Percentiles rank a stretch among this genome's conserved stretches.
phyloP scores from a whole-genome alignment of 768 basidiomycete genomes.

The Pleurotus pulmonarius region DNA sequence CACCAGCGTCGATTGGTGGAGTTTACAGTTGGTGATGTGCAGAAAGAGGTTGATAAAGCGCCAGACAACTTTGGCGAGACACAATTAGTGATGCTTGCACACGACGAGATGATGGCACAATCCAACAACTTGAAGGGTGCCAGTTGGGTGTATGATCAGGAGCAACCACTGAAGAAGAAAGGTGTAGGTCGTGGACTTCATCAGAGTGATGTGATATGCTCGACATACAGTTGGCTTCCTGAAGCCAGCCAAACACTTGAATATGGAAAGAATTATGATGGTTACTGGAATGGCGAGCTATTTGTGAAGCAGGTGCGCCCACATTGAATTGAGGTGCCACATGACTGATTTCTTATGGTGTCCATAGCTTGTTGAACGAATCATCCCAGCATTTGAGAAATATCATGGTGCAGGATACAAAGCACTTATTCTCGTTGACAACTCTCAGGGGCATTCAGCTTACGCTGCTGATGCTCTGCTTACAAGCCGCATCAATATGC shows the following conservation, averaged over 20 bases:
- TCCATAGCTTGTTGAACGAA: conserved; percentile 21
- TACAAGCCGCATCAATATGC: conserved; percentile 29
- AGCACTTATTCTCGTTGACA: conserved; percentile 34
- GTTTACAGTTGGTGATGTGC: conserved; percentile 16
- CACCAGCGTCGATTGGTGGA: conserved; percentile 15
- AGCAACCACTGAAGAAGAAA: conserved; percentile 34
- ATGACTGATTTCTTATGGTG: neutral
- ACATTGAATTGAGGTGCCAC: conserved; percentile 12
- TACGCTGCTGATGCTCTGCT: conserved; percentile 33
- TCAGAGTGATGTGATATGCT: conserved; percentile 31
- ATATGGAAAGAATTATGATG: conserved; percentile 42
- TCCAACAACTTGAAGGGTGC: conserved; percentile 28
- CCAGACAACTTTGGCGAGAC: conserved; percentile 17
- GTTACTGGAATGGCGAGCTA: conserved; percentile 31
- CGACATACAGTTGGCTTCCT: conserved; percentile 23
- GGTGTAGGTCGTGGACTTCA: conserved; percentile 33
- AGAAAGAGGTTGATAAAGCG: conserved; percentile 8
- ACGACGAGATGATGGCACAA: conserved; percentile 39
- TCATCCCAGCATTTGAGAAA: conserved; percentile 25
- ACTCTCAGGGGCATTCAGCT: conserved; percentile 38
- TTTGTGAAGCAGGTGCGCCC: conserved; percentile 18
- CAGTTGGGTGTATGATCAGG: conserved; percentile 29
- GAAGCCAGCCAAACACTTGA: conserved; percentile 30
- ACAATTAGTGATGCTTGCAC: conserved; percentile 23
- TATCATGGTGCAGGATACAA: conserved; percentile 28